Conservation (phyloP, 1,139 yeast species). For the Pneumocystis murina region DNA sequence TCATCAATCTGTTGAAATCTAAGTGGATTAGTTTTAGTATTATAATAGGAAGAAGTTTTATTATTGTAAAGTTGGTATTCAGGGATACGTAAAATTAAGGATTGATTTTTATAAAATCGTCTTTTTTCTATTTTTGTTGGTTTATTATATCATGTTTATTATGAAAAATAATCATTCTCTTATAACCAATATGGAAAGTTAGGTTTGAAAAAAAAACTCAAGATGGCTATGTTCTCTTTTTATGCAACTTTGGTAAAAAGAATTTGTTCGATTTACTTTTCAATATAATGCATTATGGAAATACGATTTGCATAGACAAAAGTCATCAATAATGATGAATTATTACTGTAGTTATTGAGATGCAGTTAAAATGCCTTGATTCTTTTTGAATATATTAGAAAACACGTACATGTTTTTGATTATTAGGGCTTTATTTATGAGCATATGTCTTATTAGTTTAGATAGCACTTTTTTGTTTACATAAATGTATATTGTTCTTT, state of each 20-base stretch:
- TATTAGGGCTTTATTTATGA: background rate
- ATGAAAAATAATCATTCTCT: background rate
- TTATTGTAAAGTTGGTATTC: background rate
- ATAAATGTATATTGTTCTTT: background rate
- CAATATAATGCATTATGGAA: background rate
- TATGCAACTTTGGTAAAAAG: background rate
- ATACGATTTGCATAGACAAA: background rate
- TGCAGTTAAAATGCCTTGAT: background rate
- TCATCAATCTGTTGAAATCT: constrained; percentile 3
- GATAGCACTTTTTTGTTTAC: background rate
- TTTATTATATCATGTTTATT: background rate
- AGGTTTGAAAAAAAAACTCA: background rate
- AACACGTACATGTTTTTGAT: background rate
- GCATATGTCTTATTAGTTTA: background rate
- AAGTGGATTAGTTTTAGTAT: background rate
- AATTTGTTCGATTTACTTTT: background rate
- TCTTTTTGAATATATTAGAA: background rate
- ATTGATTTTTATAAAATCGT: background rate
- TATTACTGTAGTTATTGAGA: background rate
- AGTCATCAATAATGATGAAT: background rate
- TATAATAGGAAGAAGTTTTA: background rate
- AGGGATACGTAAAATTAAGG: background rate
- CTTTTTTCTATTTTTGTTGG: background rate
- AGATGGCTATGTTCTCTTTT: background rate
- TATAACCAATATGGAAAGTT: background rate